These are phyloP conservation scores for Lentinula sp. DNA, from an alignment of 768 basidiomycete genomes.

Conservation along the genomic window DNA sequence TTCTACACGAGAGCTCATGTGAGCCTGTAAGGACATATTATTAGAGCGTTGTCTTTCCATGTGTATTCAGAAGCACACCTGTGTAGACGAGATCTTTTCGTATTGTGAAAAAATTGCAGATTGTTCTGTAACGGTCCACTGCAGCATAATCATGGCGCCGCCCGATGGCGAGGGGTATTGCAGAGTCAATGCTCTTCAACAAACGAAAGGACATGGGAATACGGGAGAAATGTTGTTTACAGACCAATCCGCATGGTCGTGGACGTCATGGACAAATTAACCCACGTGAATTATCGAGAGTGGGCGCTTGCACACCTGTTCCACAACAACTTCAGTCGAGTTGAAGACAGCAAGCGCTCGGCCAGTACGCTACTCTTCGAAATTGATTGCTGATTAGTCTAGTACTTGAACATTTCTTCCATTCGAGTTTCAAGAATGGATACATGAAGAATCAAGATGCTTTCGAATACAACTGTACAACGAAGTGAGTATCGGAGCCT, in stretches of 20 bases:
- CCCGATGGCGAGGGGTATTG: background rate
- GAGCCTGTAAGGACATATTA: background rate
- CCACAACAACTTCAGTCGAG: too few relatives aligned
- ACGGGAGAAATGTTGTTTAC: background rate
- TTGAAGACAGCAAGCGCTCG: too few relatives aligned
- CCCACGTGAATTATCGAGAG: background rate
- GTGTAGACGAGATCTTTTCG: conserved; percentile 11
- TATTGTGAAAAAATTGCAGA: conserved; percentile 51
- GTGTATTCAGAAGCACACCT: background rate
- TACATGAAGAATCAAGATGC: too few relatives aligned
- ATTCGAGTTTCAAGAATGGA: too few relatives aligned
- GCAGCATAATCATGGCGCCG: background rate
- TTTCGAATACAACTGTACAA: too few relatives aligned
- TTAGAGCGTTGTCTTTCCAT: too few relatives aligned
- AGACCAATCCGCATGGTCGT: background rate
- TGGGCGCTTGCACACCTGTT: background rate
- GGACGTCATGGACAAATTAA: background rate
- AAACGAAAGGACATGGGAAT: background rate
- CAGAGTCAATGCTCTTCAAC: background rate
- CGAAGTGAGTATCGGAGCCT: too few relatives aligned
- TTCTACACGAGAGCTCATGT: background rate
- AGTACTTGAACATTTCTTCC: too few relatives aligned
- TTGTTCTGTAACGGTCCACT: conserved; percentile 42
- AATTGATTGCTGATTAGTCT: too few relatives aligned
- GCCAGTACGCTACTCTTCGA: too few relatives aligned